A percentile compares a stretch with the other conserved stretches of the same genome.
These are phyloP conservation scores for Furcasterigmium sp. DNA, from an alignment of 2,329 filamentous ascomycete species.

Conservation along the genomic window DNA sequence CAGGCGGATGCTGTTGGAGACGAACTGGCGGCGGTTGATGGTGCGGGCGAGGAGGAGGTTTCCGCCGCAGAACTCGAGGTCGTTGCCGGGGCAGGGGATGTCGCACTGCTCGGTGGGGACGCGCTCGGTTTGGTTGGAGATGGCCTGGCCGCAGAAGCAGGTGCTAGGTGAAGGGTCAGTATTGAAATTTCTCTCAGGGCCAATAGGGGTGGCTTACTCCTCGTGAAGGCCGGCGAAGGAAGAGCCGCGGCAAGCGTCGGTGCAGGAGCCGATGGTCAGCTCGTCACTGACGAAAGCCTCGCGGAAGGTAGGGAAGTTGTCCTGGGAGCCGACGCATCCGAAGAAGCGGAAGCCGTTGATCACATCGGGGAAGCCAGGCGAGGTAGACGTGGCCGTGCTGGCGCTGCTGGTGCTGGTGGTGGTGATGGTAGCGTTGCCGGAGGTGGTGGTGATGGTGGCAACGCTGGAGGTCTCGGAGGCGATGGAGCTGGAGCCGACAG, in stretches of 20 bases:
- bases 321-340: constrained; percentile 20
- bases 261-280: constrained; percentile 18
- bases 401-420: constrained; percentile 9
- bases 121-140: constrained; percentile 29
- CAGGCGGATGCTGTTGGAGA: constrained; percentile 1
- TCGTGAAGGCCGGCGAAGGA: constrained; percentile 3
- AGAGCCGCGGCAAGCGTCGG: constrained; percentile 8
- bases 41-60: constrained; percentile 6
- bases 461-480: constrained; percentile 11
- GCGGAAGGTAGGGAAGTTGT: constrained; percentile 20
- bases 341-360: constrained; percentile 15
- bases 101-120: constrained; percentile 25
- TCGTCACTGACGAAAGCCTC: constrained; percentile 5
- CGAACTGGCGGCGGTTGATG: background rate
- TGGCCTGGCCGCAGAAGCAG: constrained; percentile 41
- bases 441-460: constrained; percentile 13
- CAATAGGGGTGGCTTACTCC: background rate
- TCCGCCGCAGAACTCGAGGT: constrained; percentile 35
- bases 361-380: constrained; percentile 10
- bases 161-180: no score
- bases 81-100: constrained; percentile 34
- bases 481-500: background rate
- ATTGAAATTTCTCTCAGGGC: no score
- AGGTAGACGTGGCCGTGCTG: constrained; percentile 14
- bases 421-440: constrained; percentile 11